Evolutionary conservation across 176 grass and related monocot species (phyloP), one percentile per base, ranked within the genome.

Genomic region (Secale cereale): DNA sequence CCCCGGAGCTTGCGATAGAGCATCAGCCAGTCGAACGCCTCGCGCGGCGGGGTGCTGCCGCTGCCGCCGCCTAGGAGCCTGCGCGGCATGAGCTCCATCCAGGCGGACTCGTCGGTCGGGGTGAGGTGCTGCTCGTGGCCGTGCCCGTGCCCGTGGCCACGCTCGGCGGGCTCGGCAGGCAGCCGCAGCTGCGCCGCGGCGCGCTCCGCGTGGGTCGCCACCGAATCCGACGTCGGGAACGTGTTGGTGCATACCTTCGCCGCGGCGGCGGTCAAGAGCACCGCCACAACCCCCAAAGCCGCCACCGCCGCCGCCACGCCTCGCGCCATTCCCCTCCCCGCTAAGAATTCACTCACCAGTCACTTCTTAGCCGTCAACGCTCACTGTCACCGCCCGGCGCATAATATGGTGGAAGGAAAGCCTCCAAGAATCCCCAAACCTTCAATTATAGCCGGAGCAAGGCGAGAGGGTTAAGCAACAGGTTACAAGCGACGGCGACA

Each of bases 21-120:
- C 87, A 90, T 92, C 37, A 90, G 76, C 94, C 92, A 97, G 63
- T 97, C 88, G 52, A 97, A 91, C 78, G 69, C 85, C 61, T 81
- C 91, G 13, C 67, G 77, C 57, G 68, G 67, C 59, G 50, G 81
- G 25, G 78, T 77, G 10, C 50, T 17, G 32, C 66, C 32, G 59
- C 52, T 17, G 59, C 64, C 45, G 45, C 45, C 45, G 73, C 7
- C 56, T 16, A 87, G 77, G 72, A 74, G 5, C 66, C 86, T 85
- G 59, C 91, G 82, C 12, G 89, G 87, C 73, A 77, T 72, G 50
- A 97, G 79, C 50, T 82, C 81, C 94, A 97, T 94, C 94, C 94
- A 92, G 50, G 94, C 66, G 31, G 81, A 86, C 76, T 97, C 94
- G 65, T 94, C 92, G 22, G 85, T 90, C 8, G 88, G 88, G 20